A percentile compares a stretch with the other conserved stretches of the same genome.
These are phyloP conservation scores for Pseudodiploospora longispora DNA, from an alignment of 2,329 filamentous ascomycete species.

Conservation along the genomic window DNA sequence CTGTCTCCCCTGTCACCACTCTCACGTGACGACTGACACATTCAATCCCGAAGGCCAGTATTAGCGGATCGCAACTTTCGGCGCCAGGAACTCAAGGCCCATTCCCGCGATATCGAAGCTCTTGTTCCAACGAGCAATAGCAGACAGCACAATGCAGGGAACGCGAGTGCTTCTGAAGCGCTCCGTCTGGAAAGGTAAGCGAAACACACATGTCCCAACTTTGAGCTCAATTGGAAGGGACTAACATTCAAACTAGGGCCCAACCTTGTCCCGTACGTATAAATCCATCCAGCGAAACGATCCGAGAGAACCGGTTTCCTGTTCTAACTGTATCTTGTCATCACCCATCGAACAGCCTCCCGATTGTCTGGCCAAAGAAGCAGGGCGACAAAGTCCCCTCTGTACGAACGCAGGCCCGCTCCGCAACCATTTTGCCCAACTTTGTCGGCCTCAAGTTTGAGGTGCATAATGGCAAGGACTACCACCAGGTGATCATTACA, in stretches of 20 bases:
- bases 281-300: not conserved
- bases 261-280: slow-evolving; percentile 45
- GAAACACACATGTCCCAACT: not conserved
- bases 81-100: no score
- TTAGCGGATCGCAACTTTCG: no score
- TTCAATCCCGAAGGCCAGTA: no score
- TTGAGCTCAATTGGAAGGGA: not conserved
- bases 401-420: slow-evolving; percentile 79
- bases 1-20: no score
- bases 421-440: slow-evolving; percentile 83
- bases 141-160: slow-evolving; percentile 50
- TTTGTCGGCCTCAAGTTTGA: slow-evolving; percentile 87
- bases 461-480: slow-evolving; percentile 85
- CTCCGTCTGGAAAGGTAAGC: slow-evolving; percentile 80
- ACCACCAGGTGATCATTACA: slow-evolving; percentile 74
- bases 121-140: not conserved
- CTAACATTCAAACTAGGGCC: slow-evolving; percentile 32
- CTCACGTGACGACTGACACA: no score
- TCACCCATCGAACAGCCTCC: slow-evolving; percentile 36
- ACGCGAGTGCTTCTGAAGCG: slow-evolving; percentile 62
- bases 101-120: no score
- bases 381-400: slow-evolving; percentile 57
- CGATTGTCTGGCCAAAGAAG: slow-evolving; percentile 52
- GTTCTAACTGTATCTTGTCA: slow-evolving; percentile 8
- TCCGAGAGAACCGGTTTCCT: not conserved